A percentile compares a stretch with the other conserved stretches of the same genome.
Conservation (phyloP, 2,329 filamentous ascomycete genomes). For the Epichloe uncinata region DNA sequence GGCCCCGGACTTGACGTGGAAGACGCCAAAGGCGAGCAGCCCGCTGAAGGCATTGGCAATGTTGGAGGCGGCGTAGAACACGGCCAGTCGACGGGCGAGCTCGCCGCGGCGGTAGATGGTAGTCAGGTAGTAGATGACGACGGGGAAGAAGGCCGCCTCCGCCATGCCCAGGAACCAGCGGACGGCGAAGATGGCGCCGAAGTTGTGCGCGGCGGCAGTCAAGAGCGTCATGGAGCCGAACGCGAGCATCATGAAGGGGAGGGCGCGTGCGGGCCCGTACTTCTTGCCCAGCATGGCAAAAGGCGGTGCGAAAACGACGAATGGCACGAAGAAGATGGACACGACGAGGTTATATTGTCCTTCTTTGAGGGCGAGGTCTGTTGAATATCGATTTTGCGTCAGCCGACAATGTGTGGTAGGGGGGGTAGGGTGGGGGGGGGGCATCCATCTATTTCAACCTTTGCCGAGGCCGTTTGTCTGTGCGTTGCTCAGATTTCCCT, state of each 20-base stretch:
- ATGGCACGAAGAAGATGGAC: slow-evolving; percentile 64
- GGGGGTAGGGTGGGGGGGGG: too few relatives aligned
- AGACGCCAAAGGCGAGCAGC: slow-evolving; percentile 33
- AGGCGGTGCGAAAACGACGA: slow-evolving; percentile 53
- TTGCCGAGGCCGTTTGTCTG: slow-evolving; percentile 36
- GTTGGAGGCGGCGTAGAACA: slow-evolving; percentile 66
- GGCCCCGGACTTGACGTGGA: slow-evolving; percentile 32
- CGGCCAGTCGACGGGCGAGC: slow-evolving; percentile 33
- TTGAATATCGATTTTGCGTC: too few relatives aligned
- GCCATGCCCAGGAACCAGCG: slow-evolving; percentile 39
- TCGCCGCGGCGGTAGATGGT: slow-evolving; percentile 37
- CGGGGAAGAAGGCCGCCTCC: slow-evolving; percentile 42
- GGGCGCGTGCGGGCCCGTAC: slow-evolving; percentile 50
- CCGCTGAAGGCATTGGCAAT: slow-evolving; percentile 48
- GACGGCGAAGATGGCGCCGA: slow-evolving; percentile 35
- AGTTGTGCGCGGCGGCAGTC: slow-evolving; percentile 35
- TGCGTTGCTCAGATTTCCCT: slow-evolving; percentile 35
- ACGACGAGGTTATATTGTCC: slow-evolving; percentile 60
- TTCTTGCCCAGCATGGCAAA: slow-evolving; percentile 53
- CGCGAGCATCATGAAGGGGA: slow-evolving; percentile 58
- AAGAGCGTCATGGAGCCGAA: slow-evolving; percentile 57
- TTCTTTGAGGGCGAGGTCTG: slow-evolving; percentile 36
- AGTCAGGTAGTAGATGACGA: slow-evolving; percentile 38
- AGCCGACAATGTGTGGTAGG: slow-evolving; percentile 8
- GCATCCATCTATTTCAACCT: slow-evolving; percentile 9